Percentiles rank a stretch among this genome's conserved stretches.
These are phyloP conservation scores for Fusarium sp. DNA, from an alignment of 2,329 filamentous ascomycete genomes.

Conservation along the genomic window DNA sequence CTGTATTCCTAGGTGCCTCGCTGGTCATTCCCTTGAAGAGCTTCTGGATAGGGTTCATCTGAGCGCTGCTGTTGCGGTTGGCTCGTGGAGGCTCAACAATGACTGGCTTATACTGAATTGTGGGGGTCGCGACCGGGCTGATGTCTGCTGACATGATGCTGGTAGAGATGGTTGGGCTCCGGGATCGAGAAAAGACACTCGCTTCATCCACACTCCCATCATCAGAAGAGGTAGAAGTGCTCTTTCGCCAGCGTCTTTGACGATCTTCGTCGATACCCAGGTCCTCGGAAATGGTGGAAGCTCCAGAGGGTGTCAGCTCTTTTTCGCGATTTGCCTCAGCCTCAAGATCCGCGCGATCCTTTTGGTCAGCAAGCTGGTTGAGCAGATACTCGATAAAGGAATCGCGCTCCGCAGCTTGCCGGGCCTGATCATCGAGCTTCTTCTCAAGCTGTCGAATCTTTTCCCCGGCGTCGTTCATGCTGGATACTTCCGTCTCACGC, in stretches of 20 bases:
- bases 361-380: slow-evolving; percentile 61
- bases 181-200: slow-evolving; percentile 67
- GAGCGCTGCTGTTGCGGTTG: slow-evolving; percentile 46
- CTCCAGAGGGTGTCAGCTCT: slow-evolving; percentile 46
- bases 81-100: slow-evolving; percentile 40
- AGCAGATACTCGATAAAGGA: slow-evolving; percentile 58
- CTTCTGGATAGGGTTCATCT: slow-evolving; percentile 52
- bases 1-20: slow-evolving; percentile 41
- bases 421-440: slow-evolving; percentile 67
- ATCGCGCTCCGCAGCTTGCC: slow-evolving; percentile 62
- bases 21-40: slow-evolving; percentile 54
- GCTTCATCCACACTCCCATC: slow-evolving; percentile 59
- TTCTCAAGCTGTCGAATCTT: slow-evolving; percentile 62
- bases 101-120: slow-evolving; percentile 36
- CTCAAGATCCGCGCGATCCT: slow-evolving; percentile 53
- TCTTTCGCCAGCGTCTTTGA: slow-evolving; percentile 53
- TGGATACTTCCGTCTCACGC: slow-evolving; percentile 61
- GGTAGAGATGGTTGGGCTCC: slow-evolving; percentile 62
- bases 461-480: slow-evolving; percentile 63
- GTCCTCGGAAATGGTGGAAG: slow-evolving; percentile 60
- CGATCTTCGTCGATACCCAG: slow-evolving; percentile 62
- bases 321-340: slow-evolving; percentile 43
- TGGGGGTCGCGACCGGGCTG: slow-evolving; percentile 34
- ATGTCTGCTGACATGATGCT: slow-evolving; percentile 46
- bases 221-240: slow-evolving; percentile 58